phyloP scores from a whole-genome alignment of 2,329 filamentous ascomycete genomes.

The Xylariaceae sp. region DNA sequence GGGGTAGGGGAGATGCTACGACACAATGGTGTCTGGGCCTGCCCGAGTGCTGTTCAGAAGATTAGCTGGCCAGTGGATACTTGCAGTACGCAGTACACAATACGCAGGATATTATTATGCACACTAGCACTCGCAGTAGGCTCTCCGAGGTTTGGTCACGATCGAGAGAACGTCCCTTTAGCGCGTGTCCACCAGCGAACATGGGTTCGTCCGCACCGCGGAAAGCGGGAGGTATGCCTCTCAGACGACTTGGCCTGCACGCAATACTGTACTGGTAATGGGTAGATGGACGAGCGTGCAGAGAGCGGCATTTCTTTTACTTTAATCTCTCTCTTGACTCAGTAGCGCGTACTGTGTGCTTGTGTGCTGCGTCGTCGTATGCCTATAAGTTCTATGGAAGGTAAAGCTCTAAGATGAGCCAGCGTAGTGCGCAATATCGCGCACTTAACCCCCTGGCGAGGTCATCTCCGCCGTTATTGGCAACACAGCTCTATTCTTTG shows the following conservation, averaged over 20 bases:
- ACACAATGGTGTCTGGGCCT: too few relatives aligned
- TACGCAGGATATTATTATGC: neutral
- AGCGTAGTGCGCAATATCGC: neutral
- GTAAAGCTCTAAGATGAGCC: conserved; percentile 14
- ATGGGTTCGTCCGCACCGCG: conserved; percentile 36
- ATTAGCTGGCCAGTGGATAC: conserved; percentile 1
- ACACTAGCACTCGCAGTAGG: conserved; percentile 25
- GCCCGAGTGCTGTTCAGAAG: too few relatives aligned
- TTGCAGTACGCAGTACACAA: neutral
- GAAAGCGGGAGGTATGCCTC: conserved; percentile 38
- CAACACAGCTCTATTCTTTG: conserved; percentile 17
- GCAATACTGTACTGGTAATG: conserved; percentile 28
- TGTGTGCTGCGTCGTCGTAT: conserved; percentile 10
- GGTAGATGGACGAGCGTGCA: neutral
- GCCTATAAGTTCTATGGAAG: too few relatives aligned
- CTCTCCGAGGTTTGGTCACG: conserved; percentile 27
- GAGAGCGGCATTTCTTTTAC: conserved; percentile 1
- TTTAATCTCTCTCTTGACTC: conserved; percentile 4
- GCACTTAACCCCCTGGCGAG: conserved; percentile 7
- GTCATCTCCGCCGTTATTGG: conserved; percentile 24
- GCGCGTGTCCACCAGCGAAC: conserved; percentile 27
- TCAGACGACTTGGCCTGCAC: conserved; percentile 25
- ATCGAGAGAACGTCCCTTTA: conserved; percentile 29
- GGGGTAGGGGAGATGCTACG: too few relatives aligned
- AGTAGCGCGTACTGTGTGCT: conserved; percentile 22